These are phyloP conservation scores for Silene noctiflora DNA, from an alignment of 179 eudicot genomes.

Conservation along the genomic window DNA sequence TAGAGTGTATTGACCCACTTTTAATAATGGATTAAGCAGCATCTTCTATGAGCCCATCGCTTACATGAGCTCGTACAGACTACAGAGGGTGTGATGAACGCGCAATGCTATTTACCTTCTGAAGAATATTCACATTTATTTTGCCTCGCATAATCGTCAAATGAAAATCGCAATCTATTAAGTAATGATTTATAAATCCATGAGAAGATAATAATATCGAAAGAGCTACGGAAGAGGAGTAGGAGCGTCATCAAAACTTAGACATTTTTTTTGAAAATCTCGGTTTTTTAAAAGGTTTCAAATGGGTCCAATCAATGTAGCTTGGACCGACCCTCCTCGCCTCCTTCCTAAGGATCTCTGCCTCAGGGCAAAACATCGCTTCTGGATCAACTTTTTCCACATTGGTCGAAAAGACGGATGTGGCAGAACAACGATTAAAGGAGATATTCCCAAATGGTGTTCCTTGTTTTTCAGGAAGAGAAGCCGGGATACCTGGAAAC, in stretches of 20 bases:
- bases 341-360: slow-evolving; percentile 35
- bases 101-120: no score
- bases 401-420: no score
- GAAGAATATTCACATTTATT: no score
- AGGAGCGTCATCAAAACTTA: neutral
- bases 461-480: slow-evolving; percentile 20
- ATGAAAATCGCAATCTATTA: neutral
- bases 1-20: neutral
- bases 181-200: no score
- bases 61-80: neutral
- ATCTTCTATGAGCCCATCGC: slow-evolving; percentile 12
- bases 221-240: neutral
- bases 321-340: slow-evolving; percentile 26
- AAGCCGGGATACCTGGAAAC: slow-evolving; percentile 33
- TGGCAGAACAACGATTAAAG: neutral
- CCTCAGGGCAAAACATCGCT: slow-evolving; percentile 26
- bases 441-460: slow-evolving; percentile 26
- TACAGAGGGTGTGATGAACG: no score
- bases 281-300: no score
- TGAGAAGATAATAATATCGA: no score
- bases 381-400: slow-evolving; percentile 25
- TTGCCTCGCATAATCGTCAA: neutral
- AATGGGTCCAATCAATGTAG: slow-evolving; percentile 15
- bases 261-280: no score
- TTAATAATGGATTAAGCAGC: neutral